Conservation (phyloP, 1,284 basidiomycete genomes). For the Inonotus obliquus region DNA sequence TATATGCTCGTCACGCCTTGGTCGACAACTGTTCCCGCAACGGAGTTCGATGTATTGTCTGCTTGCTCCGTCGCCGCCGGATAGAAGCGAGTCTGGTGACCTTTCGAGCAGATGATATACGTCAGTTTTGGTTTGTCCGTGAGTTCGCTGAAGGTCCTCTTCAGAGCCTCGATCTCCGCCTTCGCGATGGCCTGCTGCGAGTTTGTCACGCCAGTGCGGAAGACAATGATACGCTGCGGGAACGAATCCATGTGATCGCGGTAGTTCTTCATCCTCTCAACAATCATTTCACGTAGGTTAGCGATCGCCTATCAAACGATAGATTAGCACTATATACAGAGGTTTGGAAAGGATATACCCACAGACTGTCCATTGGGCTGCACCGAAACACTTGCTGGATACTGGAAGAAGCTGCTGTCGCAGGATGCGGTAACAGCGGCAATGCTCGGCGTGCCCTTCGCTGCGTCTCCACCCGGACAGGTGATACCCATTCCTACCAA, state of each 20-base stretch:
- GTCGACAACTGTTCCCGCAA: conserved; percentile 28
- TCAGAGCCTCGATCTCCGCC: conserved; percentile 51
- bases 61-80: conserved; percentile 29
- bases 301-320: conserved; percentile 51
- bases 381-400: conserved; percentile 1
- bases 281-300: conserved; percentile 58
- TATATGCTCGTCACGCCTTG: conserved; percentile 24
- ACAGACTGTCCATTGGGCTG: conserved; percentile 31
- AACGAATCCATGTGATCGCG: conserved; percentile 46
- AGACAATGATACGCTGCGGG: conserved; percentile 63
- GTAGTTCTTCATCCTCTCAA: conserved; percentile 58
- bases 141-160: conserved; percentile 52
- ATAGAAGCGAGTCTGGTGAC: conserved; percentile 70
- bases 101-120: conserved; percentile 73
- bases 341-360: conserved; percentile 14
- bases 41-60: conserved; percentile 24
- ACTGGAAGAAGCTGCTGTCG: neutral
- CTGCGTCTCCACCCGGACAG: neutral
- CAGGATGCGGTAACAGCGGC: conserved; percentile 1
- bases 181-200: conserved; percentile 62
- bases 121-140: conserved; percentile 53
- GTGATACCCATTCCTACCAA: conserved; percentile 32
- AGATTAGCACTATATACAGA: neutral
- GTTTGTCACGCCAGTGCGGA: conserved; percentile 68
- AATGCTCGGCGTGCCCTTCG: conserved; percentile 2